phyloP scores from a whole-genome alignment of 164 flowering plant genomes.

The grape (Vitis vinifera) region DNA sequence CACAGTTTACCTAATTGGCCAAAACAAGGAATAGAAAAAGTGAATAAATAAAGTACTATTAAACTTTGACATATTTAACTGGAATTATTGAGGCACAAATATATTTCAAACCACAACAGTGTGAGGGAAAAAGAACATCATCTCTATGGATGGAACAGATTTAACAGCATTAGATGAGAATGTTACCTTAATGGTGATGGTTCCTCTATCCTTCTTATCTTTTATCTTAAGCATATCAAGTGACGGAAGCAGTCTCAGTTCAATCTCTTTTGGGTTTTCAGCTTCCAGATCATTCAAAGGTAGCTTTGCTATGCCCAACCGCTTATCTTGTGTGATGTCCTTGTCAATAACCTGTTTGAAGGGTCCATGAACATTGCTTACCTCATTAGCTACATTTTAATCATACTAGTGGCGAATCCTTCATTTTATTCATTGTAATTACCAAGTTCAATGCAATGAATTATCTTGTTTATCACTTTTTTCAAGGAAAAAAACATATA shows the following conservation, averaged over 20 bases:
- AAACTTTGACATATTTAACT: too few relatives aligned
- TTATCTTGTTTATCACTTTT: too few relatives aligned
- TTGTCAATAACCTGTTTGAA: conserved; percentile 74
- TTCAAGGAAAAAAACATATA: too few relatives aligned
- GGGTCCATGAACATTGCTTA: background rate
- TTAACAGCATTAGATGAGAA: background rate
- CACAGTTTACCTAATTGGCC: too few relatives aligned
- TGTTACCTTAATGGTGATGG: conserved; percentile 66
- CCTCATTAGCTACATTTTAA: too few relatives aligned
- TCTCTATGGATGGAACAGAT: background rate
- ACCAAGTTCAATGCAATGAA: too few relatives aligned
- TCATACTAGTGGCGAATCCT: too few relatives aligned
- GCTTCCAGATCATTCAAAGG: conserved; percentile 62
- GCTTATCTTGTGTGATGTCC: conserved; percentile 90
- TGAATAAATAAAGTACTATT: too few relatives aligned
- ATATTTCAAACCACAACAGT: background rate
- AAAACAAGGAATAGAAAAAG: too few relatives aligned
- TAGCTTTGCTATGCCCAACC: conserved; percentile 76
- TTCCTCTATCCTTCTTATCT: conserved; percentile 95
- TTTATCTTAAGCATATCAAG: conserved; percentile 86
- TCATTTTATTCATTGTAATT: too few relatives aligned
- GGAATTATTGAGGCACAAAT: too few relatives aligned
- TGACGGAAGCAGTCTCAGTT: conserved; percentile 67
- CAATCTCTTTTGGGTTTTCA: conserved; percentile 57
- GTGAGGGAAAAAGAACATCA: background rate